phyloP scores from a whole-genome alignment of 2,329 filamentous ascomycete species.

The Calonectria hongkongensis region DNA sequence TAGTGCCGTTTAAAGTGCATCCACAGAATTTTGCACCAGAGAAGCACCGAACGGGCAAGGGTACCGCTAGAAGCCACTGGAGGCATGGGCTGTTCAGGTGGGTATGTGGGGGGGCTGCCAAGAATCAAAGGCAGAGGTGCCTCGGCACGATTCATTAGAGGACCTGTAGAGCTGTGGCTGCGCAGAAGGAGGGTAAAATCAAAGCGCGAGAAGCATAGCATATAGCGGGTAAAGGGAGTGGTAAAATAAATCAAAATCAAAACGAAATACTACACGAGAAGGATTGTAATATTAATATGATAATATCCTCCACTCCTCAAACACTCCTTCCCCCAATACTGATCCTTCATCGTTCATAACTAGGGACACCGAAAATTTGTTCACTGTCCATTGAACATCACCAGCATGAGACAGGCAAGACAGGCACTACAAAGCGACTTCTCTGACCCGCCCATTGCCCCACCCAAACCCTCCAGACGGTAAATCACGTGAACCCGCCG shows the following conservation, averaged over 20 bases:
- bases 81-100: not conserved
- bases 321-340: not conserved
- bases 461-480: conserved; percentile 17
- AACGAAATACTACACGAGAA: too few relatives aligned
- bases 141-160: conserved; percentile 25
- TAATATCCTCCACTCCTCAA: not conserved
- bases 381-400: not conserved
- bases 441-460: not conserved
- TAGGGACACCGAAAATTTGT: not conserved
- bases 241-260: too few relatives aligned
- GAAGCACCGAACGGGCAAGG: not conserved
- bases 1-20: not conserved
- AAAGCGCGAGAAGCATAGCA: not conserved
- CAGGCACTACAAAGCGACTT: not conserved
- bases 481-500: conserved; percentile 47
- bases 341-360: not conserved
- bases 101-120: conserved; percentile 3
- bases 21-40: not conserved
- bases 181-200: not conserved
- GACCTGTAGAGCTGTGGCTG: not conserved
- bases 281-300: too few relatives aligned
- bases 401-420: not conserved
- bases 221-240: not conserved
- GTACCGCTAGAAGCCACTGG: not conserved
- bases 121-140: conserved; percentile 4